Base-by-base conservation (phyloP, 371 early-diverging fungal species). In the Haplosporangium sp. region DNA sequence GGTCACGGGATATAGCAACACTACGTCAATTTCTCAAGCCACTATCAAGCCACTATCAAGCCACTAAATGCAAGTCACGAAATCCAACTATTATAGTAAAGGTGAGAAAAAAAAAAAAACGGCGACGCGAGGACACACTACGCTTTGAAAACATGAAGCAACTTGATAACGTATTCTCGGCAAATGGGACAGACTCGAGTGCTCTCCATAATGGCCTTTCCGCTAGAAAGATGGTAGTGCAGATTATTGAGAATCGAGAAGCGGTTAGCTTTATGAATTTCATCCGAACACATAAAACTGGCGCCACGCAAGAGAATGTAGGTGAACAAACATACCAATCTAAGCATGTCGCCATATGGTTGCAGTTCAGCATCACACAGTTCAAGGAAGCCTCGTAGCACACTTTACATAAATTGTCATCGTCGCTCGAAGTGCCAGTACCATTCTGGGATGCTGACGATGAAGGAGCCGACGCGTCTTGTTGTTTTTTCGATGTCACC, bases 301-400 rank as follows among this genome's bases (percentile, higher is more conserved):
- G 29, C 29, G 29, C 29, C 29, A 29, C 29, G 29, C 29, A 29
- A 29, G 29, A 29, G 29, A 29, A 29, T 29, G 29, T 2, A 29
- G 29, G 29, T 4, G 29, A 29, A 29, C 29, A 29, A 1, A 42
- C 67, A 48, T 76, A 76, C 76, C 76, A 76, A 11, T 76, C 76
- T 63, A 76, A 57, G 51, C 79, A 77, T 3, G 73, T 72, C 5
- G 79, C 58, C 58, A 77, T 47, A 12, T 77, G 79, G 42, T 59
- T 54, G 36, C 79, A 77, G 23, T 72, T 77, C 29, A 77, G 68
- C 79, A 77, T 77, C 7, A 77, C 79, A 37, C 79, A 77, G 58
- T 72, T 72, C 57, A 72, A 56, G 10, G 67, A 63, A 6, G 61
- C 73, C 11, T 77, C 79, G 47, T 40, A 77, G 29, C 79, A 77